Evolutionary conservation across 2,329 filamentous ascomycete genomes (phyloP), one percentile per base, ranked within the genome.

Genomic region (Nothopassalora personata): DNA sequence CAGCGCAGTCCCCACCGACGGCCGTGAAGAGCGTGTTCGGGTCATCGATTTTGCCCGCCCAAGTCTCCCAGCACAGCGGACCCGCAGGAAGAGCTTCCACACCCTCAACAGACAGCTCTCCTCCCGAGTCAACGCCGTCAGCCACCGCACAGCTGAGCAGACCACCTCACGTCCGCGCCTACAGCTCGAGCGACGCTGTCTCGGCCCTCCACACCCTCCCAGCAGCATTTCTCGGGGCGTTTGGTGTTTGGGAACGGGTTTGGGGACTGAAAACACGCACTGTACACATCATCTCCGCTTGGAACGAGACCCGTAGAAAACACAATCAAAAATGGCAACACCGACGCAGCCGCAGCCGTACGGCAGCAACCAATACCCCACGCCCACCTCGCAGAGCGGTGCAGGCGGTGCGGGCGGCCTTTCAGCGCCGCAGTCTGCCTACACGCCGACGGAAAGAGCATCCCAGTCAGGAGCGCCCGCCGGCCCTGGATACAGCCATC

Each of bases 301-400:
- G 39, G 39, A 43, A 15, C 51, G 27, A 56, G 47, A 51, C 18
- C 30, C 36, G 36, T n/a, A 53, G 53, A 45, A 43, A 46, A 31
- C 53, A 43, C 33, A 34, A 57, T 51, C 34, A 65, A 60, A 54
- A 60, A 70, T 70, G 68, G 66, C 68, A 45, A 70, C 67, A 55
- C 68, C 68, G 18, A 68, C 67, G 49, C 67, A 68, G 53, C 60
- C 62, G 56, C 67, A 68, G 61, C 63, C 63, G 30, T 69, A 67
- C 59, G 62, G 62, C 53, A 60, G 60, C 53, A 60, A 59, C 55
- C 54, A 62, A 43, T 68, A 69, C 58, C 66, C 67, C 43, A 68
- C 67, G 45, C 64, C 64, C 48, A 58, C 63, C 19, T 62, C 64
- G 39, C 62, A 63, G 54, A 60, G 33, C 34, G 58, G 54, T 50